Evolutionary conservation across 2,329 filamentous ascomycete species (phyloP).

Genomic region (Gyromitra esculenta): DNA sequence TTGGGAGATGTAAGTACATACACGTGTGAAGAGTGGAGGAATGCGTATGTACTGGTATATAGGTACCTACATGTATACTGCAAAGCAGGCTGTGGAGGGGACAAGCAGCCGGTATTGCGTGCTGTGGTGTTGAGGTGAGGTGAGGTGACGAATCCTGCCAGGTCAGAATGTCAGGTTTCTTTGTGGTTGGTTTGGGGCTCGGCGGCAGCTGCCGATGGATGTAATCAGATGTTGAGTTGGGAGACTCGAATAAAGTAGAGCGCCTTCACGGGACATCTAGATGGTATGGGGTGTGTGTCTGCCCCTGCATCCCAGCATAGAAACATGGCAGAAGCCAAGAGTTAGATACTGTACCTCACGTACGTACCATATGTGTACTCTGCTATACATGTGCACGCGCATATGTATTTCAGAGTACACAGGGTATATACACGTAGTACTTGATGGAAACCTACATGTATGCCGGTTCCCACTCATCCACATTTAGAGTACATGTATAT

Average conservation of each 20-base stretch:
- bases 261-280: too few species aligned
- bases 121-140: conserved; percentile 1
- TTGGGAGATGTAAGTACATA: too few species aligned
- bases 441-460: too few species aligned
- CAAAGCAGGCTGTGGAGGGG: neutral
- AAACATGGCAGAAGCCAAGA: too few species aligned
- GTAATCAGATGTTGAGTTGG: neutral
- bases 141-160: conserved; percentile 5
- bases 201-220: conserved; percentile 9
- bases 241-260: neutral
- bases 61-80: neutral
- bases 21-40: too few species aligned
- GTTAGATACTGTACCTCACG: too few species aligned
- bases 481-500: neutral
- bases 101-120: neutral
- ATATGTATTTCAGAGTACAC: too few species aligned
- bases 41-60: neutral
- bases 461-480: neutral
- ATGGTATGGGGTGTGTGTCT: too few species aligned
- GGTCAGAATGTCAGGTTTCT: neutral
- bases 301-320: too few species aligned
- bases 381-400: too few species aligned
- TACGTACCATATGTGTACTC: too few species aligned
- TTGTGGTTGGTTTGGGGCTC: conserved; percentile 21
- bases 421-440: too few species aligned